A percentile compares a stretch with the other conserved stretches of the same genome.
Conservation (phyloP, 2,329 filamentous ascomycete genomes). For the Atkinsonella texensis region DNA sequence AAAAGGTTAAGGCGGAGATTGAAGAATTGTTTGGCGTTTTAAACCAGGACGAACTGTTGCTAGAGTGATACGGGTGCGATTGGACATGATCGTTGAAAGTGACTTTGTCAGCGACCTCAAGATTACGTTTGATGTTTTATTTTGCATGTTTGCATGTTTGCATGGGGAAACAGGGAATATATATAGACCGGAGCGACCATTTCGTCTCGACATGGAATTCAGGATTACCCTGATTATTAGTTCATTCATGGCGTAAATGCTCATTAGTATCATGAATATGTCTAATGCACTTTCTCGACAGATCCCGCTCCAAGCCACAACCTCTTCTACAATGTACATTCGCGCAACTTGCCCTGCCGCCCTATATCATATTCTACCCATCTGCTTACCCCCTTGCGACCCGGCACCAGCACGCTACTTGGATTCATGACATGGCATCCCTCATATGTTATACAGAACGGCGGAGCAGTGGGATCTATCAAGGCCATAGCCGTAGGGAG, state of each 20-base stretch:
- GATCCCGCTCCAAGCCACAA: neutral
- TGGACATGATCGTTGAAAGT: no score
- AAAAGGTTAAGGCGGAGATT: conserved; percentile 47
- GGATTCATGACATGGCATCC: conserved; percentile 96
- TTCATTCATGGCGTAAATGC: neutral
- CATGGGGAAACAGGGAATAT: neutral
- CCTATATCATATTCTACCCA: conserved; percentile 84
- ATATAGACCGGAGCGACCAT: no score
- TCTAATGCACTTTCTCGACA: neutral
- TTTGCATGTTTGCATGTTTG: neutral
- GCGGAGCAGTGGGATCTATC: conserved; percentile 67
- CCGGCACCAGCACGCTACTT: conserved; percentile 59
- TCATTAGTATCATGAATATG: neutral
- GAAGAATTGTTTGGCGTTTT: conserved; percentile 52
- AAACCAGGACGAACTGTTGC: conserved; percentile 44
- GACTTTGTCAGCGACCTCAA: no score
- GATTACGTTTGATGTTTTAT: neutral
- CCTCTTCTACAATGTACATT: conserved; percentile 41
- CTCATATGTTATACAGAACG: conserved; percentile 85
- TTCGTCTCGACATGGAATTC: neutral
- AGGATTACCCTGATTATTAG: neutral
- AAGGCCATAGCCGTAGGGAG: conserved; percentile 75
- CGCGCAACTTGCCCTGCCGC: conserved; percentile 48
- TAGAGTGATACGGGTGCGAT: conserved; percentile 29
- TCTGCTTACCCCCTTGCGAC: conserved; percentile 54